Base-by-base conservation (phyloP, 2,329 filamentous ascomycete species). In the Phialophora chinensis region DNA sequence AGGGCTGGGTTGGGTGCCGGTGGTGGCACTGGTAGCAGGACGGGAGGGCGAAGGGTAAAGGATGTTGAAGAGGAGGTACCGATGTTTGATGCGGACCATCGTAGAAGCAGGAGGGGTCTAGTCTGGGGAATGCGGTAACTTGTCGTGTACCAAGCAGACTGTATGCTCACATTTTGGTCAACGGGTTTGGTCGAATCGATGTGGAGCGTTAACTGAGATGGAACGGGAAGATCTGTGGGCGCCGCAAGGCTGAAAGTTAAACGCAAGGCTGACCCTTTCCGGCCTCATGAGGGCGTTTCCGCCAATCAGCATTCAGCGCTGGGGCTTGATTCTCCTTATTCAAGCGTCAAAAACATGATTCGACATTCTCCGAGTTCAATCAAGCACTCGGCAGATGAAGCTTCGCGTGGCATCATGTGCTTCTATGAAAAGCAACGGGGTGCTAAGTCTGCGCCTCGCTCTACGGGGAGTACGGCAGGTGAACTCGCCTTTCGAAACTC, bases 31-130 rank as follows among this genome's bases (percentile, higher is more conserved):
- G 67, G 38, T 47, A 65, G 67, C 38, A 42, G 66, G 25, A 33
- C 68, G 38, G 10, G 74, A 69, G 10, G 82, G 69, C 12, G 86
- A 81, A 0, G 93, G 92, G 74, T 97, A 97, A 55, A 98, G 84
- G 71, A 98, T 93, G 76, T 96, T 92, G 69, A 98, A 87, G n/a
- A 98, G 88, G 20, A 99, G 86, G 78, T 99, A 99, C 74, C 95
- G 90, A 79, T 97, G 91, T 80, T 99, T 99, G 72, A 98, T 87
- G 76, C 95, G 92, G 67, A 99, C 95, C 95, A 99, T 97, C 57
- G 52, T 80, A 10, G 8, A 31, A 20, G 14, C 14, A 20, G 4
- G n/a, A 35, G n/a, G 8, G n/a, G 8, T 55, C 29, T 11, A 31
- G 53, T 25, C n/a, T 55, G 17, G 4, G 10, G 4, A 29, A 14